Base-by-base conservation (phyloP, 768 basidiomycete genomes). In the Collybia sordida region DNA sequence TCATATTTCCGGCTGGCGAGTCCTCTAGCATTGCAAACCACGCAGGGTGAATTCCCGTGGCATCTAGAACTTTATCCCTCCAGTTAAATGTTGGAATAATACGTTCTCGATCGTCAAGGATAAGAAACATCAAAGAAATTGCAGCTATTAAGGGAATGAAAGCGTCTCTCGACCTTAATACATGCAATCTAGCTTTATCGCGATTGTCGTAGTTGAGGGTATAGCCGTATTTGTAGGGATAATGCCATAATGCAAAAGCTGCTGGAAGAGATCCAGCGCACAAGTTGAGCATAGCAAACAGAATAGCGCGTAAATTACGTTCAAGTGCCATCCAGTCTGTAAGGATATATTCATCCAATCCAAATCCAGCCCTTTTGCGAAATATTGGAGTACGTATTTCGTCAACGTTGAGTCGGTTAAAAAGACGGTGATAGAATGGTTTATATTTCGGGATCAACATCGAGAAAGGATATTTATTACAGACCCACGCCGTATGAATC, bases 121-220 rank as follows among this genome's bases (percentile, higher is more conserved):
- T 25, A n/a, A 52, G 6, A n/a, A 48, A 44, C n/a, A 38, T 18
- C 19, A 51, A 28, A 21, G 56, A 23, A 3, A 57, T 18, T 11
- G 46, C 17, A 3, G 50, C 56, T 23, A 58, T 58, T 19, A 58
- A 43, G 18, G 53, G 56, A 11, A 55, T 8, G 42, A 58, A 54
- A 1, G 56, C 50, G 39, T 58, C 45, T 2, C 53, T 28, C 14
- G 57, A 52, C 6, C 31, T 39, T 17, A 22, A 9, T 3, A 21
- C 36, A 3, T 44, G 27, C 12, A 42, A 18, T 17, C 31, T 3
- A 3, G n/a, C 45, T 27, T 28, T 27, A 3, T 14, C 6, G 3
- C 1, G 21, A 8, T 2, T 17, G 2, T 4, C 6, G 31, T 50
- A 53, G 21, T 1, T 7, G 11, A 22, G 17, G 23, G 36, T 18